Evolutionary conservation across 78 protist species (phyloP), one percentile per base, ranked within the genome.

Genomic region (Dictyostelium firmibasis): DNA sequence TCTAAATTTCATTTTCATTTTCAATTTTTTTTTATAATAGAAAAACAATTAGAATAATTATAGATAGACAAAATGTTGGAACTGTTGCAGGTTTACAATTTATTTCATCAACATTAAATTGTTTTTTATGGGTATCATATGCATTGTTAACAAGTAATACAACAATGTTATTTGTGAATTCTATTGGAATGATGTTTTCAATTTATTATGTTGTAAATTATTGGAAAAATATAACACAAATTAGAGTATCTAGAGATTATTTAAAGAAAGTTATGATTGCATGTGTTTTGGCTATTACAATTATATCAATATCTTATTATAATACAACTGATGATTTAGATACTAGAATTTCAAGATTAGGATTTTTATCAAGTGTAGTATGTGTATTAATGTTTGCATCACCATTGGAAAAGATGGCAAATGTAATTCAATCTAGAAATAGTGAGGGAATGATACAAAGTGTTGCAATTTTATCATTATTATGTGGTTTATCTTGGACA

Each of bases 331-430:
- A 72, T 72, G 70, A 47, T 74, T 10, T 16, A 8, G 76, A 85
- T 2, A 44, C 18, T 13, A 25, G 92, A 47, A 29, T 27, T n/a
- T 14, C 20, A 23, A 85, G 76, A 27, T 76, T 85, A 18, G 92
- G 92, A 23, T 36, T 50, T 72, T 25, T 75, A 53, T 27, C 92
- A 20, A 64, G 84, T 74, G 69, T 76, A 4, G 69, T 85, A 1
- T 70, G 83, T 33, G 84, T 85, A 18, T 33, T 70, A 50, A 85
- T 72, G 72, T 85, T 72, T 85, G 92, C 92, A 44, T 14, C 92
- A 50, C 92, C 92, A 7, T 25, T 85, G 2, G 92, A 85, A 38
- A 85, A 75, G 14, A 35, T 83, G 82, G 47, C 23, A 16, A 36
- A 4, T 20, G 83, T 85, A 18, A 85, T 85, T 47, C 69, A 35